Conservation (phyloP, 768 basidiomycete genomes). For the Dioszegia crocea region DNA sequence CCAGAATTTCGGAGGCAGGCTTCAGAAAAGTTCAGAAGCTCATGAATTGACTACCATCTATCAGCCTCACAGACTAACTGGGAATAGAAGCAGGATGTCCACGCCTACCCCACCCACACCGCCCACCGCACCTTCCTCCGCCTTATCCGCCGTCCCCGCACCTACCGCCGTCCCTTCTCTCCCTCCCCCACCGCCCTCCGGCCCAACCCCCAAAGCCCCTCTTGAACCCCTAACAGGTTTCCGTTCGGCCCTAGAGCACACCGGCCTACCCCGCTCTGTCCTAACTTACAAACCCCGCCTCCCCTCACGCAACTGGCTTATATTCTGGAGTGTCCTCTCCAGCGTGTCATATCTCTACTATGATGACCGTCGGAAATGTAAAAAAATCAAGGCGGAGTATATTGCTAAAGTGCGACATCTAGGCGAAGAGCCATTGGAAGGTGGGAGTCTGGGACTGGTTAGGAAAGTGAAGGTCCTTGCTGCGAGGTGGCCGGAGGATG, state of each 20-base stretch:
- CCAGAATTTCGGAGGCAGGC: constrained; percentile 3
- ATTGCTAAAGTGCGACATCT: constrained; percentile 72
- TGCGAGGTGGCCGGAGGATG: constrained; percentile 89
- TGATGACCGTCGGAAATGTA: constrained; percentile 82
- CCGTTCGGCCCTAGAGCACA: constrained; percentile 49
- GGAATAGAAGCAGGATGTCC: not conserved
- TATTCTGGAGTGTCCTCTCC: constrained; percentile 76
- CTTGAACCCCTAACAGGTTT: constrained; percentile 34
- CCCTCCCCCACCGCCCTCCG: not conserved
- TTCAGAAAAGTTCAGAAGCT: no score
- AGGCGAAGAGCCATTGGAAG: constrained; percentile 64
- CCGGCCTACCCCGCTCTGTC: constrained; percentile 67
- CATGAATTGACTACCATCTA: no score
- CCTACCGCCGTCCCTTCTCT: constrained; percentile 8
- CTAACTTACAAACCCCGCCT: constrained; percentile 77
- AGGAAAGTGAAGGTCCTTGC: constrained; percentile 82
- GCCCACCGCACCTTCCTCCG: constrained; percentile 6
- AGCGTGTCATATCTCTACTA: constrained; percentile 67
- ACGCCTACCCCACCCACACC: not conserved
- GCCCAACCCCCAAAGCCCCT: constrained; percentile 14
- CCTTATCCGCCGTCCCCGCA: not conserved
- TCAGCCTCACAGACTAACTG: not conserved
- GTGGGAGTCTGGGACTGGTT: constrained; percentile 58
- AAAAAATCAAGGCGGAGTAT: constrained; percentile 70
- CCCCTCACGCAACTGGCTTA: constrained; percentile 89